A percentile compares a stretch with the other conserved stretches of the same genome.
These are phyloP conservation scores for Stagonosporopsis tanaceti DNA, from an alignment of 2,329 filamentous ascomycete species.

Conservation along the genomic window DNA sequence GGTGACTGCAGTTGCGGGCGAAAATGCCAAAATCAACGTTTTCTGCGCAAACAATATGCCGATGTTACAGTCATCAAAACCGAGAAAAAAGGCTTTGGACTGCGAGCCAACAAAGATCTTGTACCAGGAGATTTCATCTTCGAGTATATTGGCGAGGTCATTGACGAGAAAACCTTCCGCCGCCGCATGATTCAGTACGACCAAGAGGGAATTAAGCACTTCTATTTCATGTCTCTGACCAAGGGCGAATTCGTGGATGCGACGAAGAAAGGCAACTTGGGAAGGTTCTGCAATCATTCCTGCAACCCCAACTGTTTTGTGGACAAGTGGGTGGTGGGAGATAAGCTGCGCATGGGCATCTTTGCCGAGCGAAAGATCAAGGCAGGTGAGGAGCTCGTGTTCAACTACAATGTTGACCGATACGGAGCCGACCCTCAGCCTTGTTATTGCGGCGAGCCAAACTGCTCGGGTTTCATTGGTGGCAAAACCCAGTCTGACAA, in stretches of 20 bases:
- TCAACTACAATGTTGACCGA: constrained; percentile 99
- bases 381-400: constrained; percentile 92
- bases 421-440: constrained; percentile 97
- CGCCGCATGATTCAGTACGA: constrained; percentile 93
- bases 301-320: constrained; percentile 99
- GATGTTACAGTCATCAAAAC: constrained; percentile 95
- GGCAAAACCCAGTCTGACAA: constrained; percentile 97
- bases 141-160: constrained; percentile 98
- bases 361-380: constrained; percentile 87
- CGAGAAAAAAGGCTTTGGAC: constrained; percentile 94
- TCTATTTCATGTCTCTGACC: constrained; percentile 99
- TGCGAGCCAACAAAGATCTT: constrained; percentile 81
- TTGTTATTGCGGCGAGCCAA: constrained; percentile 93
- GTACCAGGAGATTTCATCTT: constrained; percentile 91
- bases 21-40: constrained; percentile 92
- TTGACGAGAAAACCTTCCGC: constrained; percentile 89
- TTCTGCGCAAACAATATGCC: constrained; percentile 89
- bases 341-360: constrained; percentile 98
- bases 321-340: constrained; percentile 98
- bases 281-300: constrained; percentile 97
- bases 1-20: constrained; percentile 86
- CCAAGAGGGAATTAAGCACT: constrained; percentile 96
- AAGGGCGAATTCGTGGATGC: constrained; percentile 98
- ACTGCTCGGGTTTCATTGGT: constrained; percentile 95
- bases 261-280: constrained; percentile 94